Evolutionary conservation across 352 stramenopile species (phyloP).

Genomic region (Pythium phragmiticola): DNA sequence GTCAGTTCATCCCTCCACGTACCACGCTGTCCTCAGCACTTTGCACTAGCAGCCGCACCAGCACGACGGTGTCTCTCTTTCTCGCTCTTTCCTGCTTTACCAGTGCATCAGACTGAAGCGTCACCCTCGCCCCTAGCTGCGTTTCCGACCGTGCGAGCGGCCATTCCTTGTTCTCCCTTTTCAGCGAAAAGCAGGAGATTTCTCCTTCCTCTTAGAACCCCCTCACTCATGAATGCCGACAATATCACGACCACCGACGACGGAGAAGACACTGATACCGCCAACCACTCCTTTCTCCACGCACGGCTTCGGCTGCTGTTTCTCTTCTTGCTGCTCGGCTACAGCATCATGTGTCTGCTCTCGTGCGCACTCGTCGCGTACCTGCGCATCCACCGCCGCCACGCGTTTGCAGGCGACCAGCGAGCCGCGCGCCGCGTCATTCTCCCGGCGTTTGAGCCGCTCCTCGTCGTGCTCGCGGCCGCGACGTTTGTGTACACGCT

Average conservation of each 20-base stretch:
- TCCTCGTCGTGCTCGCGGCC: slow-evolving; percentile 33
- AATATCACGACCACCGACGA: background rate
- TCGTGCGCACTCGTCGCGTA: slow-evolving; percentile 38
- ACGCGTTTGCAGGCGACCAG: slow-evolving; percentile 44
- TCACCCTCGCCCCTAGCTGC: background rate
- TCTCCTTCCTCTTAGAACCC: background rate
- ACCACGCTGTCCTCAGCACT: background rate
- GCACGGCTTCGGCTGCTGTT: slow-evolving; percentile 9
- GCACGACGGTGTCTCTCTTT: background rate
- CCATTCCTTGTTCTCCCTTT: too few species aligned
- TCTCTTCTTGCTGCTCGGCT: slow-evolving; percentile 17
- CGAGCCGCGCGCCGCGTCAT: slow-evolving; percentile 57
- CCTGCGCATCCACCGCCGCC: slow-evolving; percentile 47
- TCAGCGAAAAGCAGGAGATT: background rate
- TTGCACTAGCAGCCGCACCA: background rate
- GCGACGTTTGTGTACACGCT: slow-evolving; percentile 13
- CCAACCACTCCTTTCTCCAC: slow-evolving; percentile 1
- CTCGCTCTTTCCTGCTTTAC: background rate
- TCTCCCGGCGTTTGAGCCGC: slow-evolving; percentile 66
- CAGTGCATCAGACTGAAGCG: background rate
- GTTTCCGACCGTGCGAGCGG: background rate
- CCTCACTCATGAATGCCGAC: background rate
- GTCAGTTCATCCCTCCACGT: background rate
- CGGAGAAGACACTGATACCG: background rate
- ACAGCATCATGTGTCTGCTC: slow-evolving; percentile 22